Base-by-base conservation (phyloP, 2,329 filamentous ascomycete species). In the Aureobasidium sp. region DNA sequence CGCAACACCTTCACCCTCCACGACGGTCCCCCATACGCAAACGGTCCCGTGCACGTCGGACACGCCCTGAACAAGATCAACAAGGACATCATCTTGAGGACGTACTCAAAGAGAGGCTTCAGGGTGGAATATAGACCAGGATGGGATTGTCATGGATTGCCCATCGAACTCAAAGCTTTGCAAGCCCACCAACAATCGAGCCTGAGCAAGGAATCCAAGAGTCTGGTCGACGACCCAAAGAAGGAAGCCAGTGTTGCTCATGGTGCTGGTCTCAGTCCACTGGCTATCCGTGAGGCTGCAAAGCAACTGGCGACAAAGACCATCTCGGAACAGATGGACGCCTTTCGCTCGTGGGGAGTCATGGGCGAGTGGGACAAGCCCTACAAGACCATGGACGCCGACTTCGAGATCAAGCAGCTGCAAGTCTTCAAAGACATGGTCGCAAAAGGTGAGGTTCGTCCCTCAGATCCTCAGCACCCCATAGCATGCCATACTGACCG, bases 71-170 rank as follows among this genome's bases (percentile, higher is more conserved):
- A 99, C 76, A 99, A 99, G 77, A 88, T 97, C 68, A 80, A 96
- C 64, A 99, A 99, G 79, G 94, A 99, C 75, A 89, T 97, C 70
- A 90, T 96, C 65, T 82, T 91, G 68, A 85, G 94, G 44, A 86
- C 88, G 64, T 86, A 96, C 76, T 78, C 97, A 64, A 85, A 89
- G 64, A 83, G 87, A 70, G 94, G 90, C 20, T 87, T 84, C 67
- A 82, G 84, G 65, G 87, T 97, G 37, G 81, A 86, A 42, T 99
- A 95, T 71, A 81, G 91, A 17, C 94, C 94, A 2, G 93, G 94
- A 49, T 99, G 94, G 94, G 95, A 99, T 73, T 99, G 94, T 67
- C 94, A 99, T 78, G 94, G 94, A 0, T 82, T 99, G 53, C 94
- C 94, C 0, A 99, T 99, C 71, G 94, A 99, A 80, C 82, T 97